Conservation (phyloP, 345 rosid genomes). For the Populus tremula region DNA sequence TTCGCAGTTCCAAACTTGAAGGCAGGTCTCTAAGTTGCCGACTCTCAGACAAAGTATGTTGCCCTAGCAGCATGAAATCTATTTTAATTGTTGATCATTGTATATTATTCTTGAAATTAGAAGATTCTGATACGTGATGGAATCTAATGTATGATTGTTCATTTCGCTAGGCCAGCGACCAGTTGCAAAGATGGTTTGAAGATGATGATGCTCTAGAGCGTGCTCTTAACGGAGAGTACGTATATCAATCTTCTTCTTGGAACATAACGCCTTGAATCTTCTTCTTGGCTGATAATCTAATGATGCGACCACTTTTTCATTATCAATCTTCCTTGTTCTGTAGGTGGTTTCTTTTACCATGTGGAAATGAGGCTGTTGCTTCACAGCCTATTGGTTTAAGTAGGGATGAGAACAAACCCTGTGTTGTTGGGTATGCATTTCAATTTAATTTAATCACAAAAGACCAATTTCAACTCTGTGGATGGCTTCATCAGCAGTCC, state of each 20-base stretch:
- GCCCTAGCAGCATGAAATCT: constrained; percentile 1
- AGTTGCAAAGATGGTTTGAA: constrained; percentile 44
- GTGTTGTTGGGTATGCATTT: constrained; percentile 57
- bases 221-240: constrained; percentile 75
- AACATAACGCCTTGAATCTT: background rate
- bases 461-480: background rate
- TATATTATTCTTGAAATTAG: background rate
- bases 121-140: background rate
- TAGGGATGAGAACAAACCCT: constrained; percentile 55
- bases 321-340: constrained; percentile 10
- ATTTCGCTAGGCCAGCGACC: constrained; percentile 45
- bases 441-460: background rate
- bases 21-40: constrained; percentile 76
- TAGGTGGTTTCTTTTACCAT: constrained; percentile 73
- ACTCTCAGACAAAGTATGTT: constrained; percentile 72
- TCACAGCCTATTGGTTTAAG: constrained; percentile 51
- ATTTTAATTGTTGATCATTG: background rate
- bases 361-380: constrained; percentile 38
- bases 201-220: constrained; percentile 82
- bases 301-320: background rate
- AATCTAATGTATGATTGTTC: constrained; percentile 7
- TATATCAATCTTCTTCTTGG: constrained; percentile 10
- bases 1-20: constrained; percentile 74
- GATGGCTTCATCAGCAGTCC: background rate
- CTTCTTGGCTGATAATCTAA: background rate